Evolutionary conservation across 306 rosid species (phyloP), one percentile per base, ranked within the genome.

Genomic region (Pueraria montana): DNA sequence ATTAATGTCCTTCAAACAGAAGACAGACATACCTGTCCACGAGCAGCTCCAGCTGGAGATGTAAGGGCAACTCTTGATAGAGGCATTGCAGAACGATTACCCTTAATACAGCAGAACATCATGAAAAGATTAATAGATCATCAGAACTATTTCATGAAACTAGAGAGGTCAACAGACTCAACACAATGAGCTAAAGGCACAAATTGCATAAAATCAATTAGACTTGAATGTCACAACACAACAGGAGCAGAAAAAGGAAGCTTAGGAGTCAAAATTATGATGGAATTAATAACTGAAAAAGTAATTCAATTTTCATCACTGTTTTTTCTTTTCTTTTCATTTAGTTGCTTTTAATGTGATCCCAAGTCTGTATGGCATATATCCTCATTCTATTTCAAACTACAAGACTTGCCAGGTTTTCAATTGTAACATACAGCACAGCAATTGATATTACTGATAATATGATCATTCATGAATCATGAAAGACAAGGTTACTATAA

Each of bases 41-140:
- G 98, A 67, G 99, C 99, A 83, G 95, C 84, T 78, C 98, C 99
- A 4, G 92, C 98, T 38, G 96, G 98, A 79, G 99, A 86, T 69
- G 92, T 91, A 72, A 96, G 83, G 4, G 94, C 88, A 69, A 96
- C 84, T 87, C 96, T 92, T 85, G 98, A 84, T 27, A 91, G 91
- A 84, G 98, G 97, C 98, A 92, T 96, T 76, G 97, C 84, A 81
- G 43, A 83, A 46, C 98, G 99, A 68, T 88, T 32, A 11, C 97
- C 99, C 99, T 96, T 58, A 18, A 78, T 63, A 72, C 26, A 82
- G 49, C 58, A 80, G 53, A 74, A 73, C 77, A 82, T 45, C 16
- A 64, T 40, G 18, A 42, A 71, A 56, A 53, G 27, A 45, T 81
- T 70, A 84, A 72, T 56, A 46, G 56, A 84, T 18, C 16, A 81